These are phyloP conservation scores for Calamus simplicifolius DNA, from an alignment of 176 grass and related monocot genomes.

Conservation along the genomic window DNA sequence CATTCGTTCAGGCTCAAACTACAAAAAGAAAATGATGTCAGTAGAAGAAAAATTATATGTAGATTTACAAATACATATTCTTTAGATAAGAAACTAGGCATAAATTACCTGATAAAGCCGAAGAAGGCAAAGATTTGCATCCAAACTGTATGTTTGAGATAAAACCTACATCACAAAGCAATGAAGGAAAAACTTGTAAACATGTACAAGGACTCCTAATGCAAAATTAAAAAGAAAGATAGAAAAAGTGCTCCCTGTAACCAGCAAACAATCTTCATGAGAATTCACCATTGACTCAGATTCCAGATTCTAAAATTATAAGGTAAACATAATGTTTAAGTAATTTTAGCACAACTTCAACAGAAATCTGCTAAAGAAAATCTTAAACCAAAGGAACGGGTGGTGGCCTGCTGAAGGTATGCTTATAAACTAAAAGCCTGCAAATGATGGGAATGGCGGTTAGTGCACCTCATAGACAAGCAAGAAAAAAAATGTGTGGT, in stretches of 20 bases:
- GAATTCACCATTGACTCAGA: background rate
- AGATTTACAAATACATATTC: background rate
- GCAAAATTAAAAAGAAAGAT: too few species aligned
- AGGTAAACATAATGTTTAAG: too few species aligned
- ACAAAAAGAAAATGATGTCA: conserved; percentile 22
- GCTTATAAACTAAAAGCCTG: too few species aligned
- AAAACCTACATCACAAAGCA: conserved; percentile 46
- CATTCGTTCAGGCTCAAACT: conserved; percentile 90
- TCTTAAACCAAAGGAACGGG: too few species aligned
- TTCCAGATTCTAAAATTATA: background rate
- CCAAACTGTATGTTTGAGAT: conserved; percentile 82
- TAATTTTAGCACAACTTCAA: too few species aligned
- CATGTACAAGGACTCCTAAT: too few species aligned
- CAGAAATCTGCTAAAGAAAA: too few species aligned
- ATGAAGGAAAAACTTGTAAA: background rate
- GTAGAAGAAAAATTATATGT: background rate
- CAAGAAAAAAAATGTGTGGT: too few species aligned
- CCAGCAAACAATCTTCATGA: background rate
- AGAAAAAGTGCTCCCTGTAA: too few species aligned
- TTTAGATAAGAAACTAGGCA: background rate
- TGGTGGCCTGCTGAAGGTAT: too few species aligned
- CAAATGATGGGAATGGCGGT: too few species aligned
- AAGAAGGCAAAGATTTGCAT: conserved; percentile 97
- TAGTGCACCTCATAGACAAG: too few species aligned
- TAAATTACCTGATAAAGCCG: conserved; percentile 74